Evolutionary conservation across 495 filamentous ascomycete species (phyloP), one percentile per base, ranked within the genome.

Genomic region (Penicillium maclennaniae): DNA sequence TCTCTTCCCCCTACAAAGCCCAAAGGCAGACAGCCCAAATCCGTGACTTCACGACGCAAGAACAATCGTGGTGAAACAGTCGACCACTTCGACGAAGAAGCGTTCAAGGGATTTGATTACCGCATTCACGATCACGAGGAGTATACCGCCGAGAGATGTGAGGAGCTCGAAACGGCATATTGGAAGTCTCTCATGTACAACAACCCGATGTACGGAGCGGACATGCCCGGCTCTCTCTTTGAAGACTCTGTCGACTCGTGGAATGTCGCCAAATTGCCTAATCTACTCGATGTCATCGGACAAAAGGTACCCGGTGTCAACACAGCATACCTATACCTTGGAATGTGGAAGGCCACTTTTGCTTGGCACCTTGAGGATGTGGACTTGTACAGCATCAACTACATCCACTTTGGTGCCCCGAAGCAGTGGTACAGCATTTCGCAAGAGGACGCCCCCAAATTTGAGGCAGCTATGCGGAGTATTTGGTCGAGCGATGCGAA

Each of bases 381-480:
- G 48, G 93, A 98, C 73, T 82, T 98, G 2, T 97, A 97, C 79
- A 97, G 92, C 72, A 98, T 98, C 77, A 98, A 98, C 74, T 98
- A 96, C 68, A 91, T 98, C 54, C 93, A 98, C 66, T 98, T 98
- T 66, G 93, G 93, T 40, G 93, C 93, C 10, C 93, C 93, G 5
- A 98, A 98, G 68, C 93, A 98, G 65, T 98, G 93, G 93, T 98
- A 98, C 72, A 96, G 91, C 68, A 98, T 98, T 54, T 95, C 92
- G 1, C 95, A 97, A 66, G 87, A 87, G 49, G 93, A 98, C 69
- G 93, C 93, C n/a, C 79, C 89, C 44, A 82, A 86, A 9, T 98
- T 98, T 66, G 93, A 98, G 70, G 83, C 86, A 8, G 92, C 90
- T 43, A 98, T 98, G 93, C 91, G 88, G 65, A 89, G 83, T 51